These are phyloP conservation scores for Onygena corvina DNA, from an alignment of 2,329 filamentous ascomycete genomes.

Conservation along the genomic window DNA sequence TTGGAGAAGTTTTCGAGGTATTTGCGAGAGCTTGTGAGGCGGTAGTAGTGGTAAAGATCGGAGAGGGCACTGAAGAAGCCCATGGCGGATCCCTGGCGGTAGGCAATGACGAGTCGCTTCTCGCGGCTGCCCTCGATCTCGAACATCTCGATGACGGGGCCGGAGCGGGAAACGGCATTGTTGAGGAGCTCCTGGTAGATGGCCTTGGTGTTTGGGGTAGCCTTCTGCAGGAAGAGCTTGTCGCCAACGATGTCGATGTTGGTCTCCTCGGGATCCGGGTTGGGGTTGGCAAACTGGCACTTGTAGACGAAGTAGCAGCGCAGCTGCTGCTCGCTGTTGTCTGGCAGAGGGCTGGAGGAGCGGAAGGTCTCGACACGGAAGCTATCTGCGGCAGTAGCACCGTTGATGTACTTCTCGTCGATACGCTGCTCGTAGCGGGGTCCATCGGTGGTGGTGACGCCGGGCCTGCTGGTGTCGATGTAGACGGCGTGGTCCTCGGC, in stretches of 20 bases:
- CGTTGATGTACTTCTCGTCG: slow-evolving; percentile 89
- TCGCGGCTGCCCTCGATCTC: slow-evolving; percentile 85
- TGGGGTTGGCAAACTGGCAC: slow-evolving; percentile 72
- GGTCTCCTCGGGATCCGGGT: slow-evolving; percentile 64
- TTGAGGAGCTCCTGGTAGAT: slow-evolving; percentile 92
- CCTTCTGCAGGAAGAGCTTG: slow-evolving; percentile 87
- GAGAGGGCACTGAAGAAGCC: slow-evolving; percentile 92
- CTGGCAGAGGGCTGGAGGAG: slow-evolving; percentile 67
- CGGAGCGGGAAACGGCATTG: slow-evolving; percentile 69
- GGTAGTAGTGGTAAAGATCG: slow-evolving; percentile 97
- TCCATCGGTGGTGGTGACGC: slow-evolving; percentile 60
- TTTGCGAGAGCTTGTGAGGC: slow-evolving; percentile 88
- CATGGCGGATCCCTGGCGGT: slow-evolving; percentile 81
- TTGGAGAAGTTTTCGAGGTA: slow-evolving; percentile 99
- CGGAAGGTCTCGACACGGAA: slow-evolving; percentile 98
- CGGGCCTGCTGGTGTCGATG: slow-evolving; percentile 92
- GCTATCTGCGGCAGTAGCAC: slow-evolving; percentile 54
- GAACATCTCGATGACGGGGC: slow-evolving; percentile 94
- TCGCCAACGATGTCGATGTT: slow-evolving; percentile 85
- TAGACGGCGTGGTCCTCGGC: slow-evolving; percentile 91
- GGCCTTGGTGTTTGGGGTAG: slow-evolving; percentile 85
- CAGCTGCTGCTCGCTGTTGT: slow-evolving; percentile 65
- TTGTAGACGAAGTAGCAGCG: slow-evolving; percentile 99
- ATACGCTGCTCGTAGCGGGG: slow-evolving; percentile 90
- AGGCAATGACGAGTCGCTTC: slow-evolving; percentile 88